Conservation (phyloP, 306 rosid species). For the Cucurbita pepo region DNA sequence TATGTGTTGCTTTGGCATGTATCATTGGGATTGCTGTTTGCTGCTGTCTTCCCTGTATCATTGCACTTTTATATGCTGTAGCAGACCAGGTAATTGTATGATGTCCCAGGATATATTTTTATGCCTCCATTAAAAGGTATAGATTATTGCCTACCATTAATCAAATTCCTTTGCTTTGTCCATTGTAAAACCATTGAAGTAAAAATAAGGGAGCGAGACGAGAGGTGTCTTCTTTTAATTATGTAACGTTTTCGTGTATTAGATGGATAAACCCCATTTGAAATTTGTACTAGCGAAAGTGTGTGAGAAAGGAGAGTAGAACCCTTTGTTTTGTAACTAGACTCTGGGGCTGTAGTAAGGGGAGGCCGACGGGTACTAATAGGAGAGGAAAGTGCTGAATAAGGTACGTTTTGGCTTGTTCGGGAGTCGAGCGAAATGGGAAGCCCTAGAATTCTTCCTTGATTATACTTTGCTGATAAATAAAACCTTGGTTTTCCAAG, state of each 20-base stretch:
- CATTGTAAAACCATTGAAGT: background rate
- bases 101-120: background rate
- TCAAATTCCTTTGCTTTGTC: background rate
- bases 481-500: background rate
- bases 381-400: background rate
- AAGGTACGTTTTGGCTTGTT: background rate
- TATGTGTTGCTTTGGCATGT: constrained; percentile 96
- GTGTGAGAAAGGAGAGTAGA: background rate
- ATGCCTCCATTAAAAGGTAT: constrained; percentile 1
- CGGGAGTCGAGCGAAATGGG: background rate
- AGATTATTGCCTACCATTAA: background rate
- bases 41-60: constrained; percentile 70
- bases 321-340: background rate
- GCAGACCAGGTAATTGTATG: constrained; percentile 71
- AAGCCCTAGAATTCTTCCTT: background rate
- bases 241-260: background rate
- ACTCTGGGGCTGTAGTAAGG: background rate
- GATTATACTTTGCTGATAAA: background rate
- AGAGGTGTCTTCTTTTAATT: background rate
- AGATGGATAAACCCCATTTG: background rate
- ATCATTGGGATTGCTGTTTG: constrained; percentile 89
- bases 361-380: background rate
- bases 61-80: constrained; percentile 71
- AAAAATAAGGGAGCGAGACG: background rate
- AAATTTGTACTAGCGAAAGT: background rate